phyloP scores from a whole-genome alignment of 2,329 filamentous ascomycete species.

The Didymella sp. region DNA sequence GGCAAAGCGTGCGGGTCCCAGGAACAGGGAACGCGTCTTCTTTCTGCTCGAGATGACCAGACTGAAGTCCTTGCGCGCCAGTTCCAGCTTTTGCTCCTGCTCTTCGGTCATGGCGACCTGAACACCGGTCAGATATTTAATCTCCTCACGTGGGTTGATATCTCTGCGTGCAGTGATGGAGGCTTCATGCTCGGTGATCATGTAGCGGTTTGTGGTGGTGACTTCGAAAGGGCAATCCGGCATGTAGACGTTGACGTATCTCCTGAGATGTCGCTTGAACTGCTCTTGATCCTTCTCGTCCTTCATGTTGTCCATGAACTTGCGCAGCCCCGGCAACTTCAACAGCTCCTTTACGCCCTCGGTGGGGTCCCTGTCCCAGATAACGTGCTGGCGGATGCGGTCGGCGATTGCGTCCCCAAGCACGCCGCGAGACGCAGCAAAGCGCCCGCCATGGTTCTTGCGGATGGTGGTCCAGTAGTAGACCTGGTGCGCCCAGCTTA shows the following conservation, averaged over 20 bases:
- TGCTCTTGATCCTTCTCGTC: constrained; percentile 83
- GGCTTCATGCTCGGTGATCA: constrained; percentile 87
- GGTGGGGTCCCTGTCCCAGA: constrained; percentile 74
- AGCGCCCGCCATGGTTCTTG: constrained; percentile 86
- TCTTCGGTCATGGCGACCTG: constrained; percentile 91
- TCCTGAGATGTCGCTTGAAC: constrained; percentile 82
- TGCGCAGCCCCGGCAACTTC: constrained; percentile 73
- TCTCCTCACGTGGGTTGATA: constrained; percentile 81
- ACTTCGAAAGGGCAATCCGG: constrained; percentile 96
- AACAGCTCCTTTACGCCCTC: constrained; percentile 77
- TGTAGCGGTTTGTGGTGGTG: constrained; percentile 91
- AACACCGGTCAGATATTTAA: constrained; percentile 91
- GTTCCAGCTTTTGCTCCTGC: constrained; percentile 81
- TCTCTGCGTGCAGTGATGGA: constrained; percentile 80
- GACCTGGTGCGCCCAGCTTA: constrained; percentile 62
- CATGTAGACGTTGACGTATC: constrained; percentile 91
- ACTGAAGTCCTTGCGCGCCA: constrained; percentile 91
- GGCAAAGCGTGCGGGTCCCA: constrained; percentile 93
- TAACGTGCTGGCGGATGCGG: constrained; percentile 69
- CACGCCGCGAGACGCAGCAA: constrained; percentile 82
- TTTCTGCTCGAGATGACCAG: constrained; percentile 93
- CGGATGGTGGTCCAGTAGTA: constrained; percentile 97
- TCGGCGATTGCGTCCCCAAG: constrained; percentile 67
- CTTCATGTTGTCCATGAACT: constrained; percentile 71
- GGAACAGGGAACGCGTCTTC: constrained; percentile 88